phyloP scores from a whole-genome alignment of 2,329 filamentous ascomycete genomes.

The Colletotrichum sojae region DNA sequence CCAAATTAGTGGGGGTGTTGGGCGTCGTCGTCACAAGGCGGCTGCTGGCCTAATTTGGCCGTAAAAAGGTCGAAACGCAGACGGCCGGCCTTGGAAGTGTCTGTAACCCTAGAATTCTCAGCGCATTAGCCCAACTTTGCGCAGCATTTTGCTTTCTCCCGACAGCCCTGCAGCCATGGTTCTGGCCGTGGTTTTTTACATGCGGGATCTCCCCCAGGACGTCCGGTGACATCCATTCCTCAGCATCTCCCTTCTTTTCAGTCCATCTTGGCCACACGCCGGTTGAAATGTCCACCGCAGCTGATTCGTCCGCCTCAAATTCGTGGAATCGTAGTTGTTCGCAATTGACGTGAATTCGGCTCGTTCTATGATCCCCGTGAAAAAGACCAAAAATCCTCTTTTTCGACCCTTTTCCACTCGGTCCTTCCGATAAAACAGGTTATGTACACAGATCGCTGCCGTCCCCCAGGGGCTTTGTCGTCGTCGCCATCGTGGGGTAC shows the following conservation, averaged over 20 bases:
- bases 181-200: too few species aligned
- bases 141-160: too few species aligned
- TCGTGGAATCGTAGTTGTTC: background rate
- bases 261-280: too few species aligned
- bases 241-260: too few species aligned
- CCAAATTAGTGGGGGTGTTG: constrained; percentile 63
- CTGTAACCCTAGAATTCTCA: too few species aligned
- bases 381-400: constrained; percentile 17
- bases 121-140: too few species aligned
- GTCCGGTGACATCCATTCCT: too few species aligned
- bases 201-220: too few species aligned
- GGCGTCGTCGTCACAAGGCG: constrained; percentile 73
- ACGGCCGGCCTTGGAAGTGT: too few species aligned
- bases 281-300: background rate
- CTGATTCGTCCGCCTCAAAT: background rate
- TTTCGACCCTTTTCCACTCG: constrained; percentile 25
- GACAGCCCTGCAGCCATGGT: too few species aligned
- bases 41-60: constrained; percentile 45
- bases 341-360: constrained; percentile 40
- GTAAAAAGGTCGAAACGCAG: background rate
- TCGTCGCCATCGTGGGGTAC: constrained; percentile 3
- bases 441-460: constrained; percentile 40
- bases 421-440: constrained; percentile 23
- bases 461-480: constrained; percentile 8
- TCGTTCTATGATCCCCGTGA: constrained; percentile 34